Percentiles rank a stretch among this genome's conserved stretches.
phyloP scores from a whole-genome alignment of 106 monocot genomes.

The Xerophyta viscosa region DNA sequence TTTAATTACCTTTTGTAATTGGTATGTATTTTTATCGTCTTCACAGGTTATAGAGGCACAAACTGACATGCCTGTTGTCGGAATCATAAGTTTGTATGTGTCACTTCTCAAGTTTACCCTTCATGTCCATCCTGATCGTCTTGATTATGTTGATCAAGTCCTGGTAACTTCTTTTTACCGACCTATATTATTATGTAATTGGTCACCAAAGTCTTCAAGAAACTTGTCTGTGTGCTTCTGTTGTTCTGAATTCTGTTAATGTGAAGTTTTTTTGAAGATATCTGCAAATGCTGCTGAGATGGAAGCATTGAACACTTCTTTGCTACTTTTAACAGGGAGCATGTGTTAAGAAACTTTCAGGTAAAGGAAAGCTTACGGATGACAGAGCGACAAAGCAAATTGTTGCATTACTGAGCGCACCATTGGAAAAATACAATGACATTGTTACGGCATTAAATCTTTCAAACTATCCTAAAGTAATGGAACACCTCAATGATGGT shows the following conservation, averaged over 20 bases:
- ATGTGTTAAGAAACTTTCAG: constrained; percentile 92
- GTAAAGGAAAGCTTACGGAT: constrained; percentile 86
- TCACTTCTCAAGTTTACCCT: constrained; percentile 98
- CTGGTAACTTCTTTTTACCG: constrained; percentile 73
- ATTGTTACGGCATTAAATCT: constrained; percentile 91
- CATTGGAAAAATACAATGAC: constrained; percentile 94
- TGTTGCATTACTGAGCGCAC: constrained; percentile 96
- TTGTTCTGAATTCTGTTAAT: not conserved
- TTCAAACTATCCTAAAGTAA: constrained; percentile 90
- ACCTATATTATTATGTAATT: no score
- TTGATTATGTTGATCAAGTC: constrained; percentile 98
- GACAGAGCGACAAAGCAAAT: constrained; percentile 91
- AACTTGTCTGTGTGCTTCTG: constrained; percentile 4
- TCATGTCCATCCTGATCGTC: constrained; percentile 91
- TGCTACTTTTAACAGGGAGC: constrained; percentile 44
- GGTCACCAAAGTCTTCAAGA: not conserved
- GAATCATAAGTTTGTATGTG: constrained; percentile 76
- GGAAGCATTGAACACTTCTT: not conserved
- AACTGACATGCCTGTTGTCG: constrained; percentile 87
- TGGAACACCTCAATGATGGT: constrained; percentile 89
- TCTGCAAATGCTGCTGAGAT: not conserved
- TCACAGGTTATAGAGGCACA: constrained; percentile 96
- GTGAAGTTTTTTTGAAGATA: not conserved
- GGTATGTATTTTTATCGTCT: not conserved
- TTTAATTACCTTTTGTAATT: not conserved